Conservation (phyloP, 495 filamentous ascomycete genomes). For the Astrothelium macrocarpum region DNA sequence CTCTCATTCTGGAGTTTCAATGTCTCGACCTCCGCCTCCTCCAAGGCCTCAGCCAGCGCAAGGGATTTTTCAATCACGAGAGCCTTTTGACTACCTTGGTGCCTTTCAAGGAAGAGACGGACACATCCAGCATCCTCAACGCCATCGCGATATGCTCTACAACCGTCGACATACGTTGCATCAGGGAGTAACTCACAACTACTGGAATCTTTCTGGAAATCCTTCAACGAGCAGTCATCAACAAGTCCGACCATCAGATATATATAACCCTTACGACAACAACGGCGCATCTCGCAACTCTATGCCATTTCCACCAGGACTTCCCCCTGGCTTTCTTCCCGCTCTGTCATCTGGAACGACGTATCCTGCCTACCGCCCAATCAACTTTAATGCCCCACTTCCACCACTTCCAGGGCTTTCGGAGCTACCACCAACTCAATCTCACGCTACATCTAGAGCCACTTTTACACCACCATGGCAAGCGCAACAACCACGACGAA, state of each 20-base stretch:
- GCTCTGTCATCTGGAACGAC: constrained; percentile 4
- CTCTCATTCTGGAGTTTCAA: neutral
- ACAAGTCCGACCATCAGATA: neutral
- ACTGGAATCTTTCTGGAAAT: neutral
- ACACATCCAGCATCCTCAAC: neutral
- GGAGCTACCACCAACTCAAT: neutral
- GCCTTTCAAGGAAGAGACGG: neutral
- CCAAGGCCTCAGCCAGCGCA: constrained; percentile 8
- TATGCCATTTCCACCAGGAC: neutral
- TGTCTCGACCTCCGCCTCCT: constrained; percentile 1
- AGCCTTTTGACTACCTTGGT: neutral
- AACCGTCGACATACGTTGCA: neutral
- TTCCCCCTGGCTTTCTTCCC: neutral
- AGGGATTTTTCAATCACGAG: neutral
- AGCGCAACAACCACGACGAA: constrained; percentile 14
- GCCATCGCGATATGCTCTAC: neutral
- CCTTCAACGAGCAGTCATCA: neutral
- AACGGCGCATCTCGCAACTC: neutral
- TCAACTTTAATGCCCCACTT: neutral
- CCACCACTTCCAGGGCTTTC: constrained; percentile 4
- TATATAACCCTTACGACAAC: neutral
- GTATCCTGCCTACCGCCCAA: neutral
- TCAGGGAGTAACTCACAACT: neutral
- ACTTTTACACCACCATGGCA: neutral
- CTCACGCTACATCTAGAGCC: neutral